These are phyloP conservation scores for Nicotiana undulata DNA, from an alignment of 257 asterid species.

Conservation along the genomic window DNA sequence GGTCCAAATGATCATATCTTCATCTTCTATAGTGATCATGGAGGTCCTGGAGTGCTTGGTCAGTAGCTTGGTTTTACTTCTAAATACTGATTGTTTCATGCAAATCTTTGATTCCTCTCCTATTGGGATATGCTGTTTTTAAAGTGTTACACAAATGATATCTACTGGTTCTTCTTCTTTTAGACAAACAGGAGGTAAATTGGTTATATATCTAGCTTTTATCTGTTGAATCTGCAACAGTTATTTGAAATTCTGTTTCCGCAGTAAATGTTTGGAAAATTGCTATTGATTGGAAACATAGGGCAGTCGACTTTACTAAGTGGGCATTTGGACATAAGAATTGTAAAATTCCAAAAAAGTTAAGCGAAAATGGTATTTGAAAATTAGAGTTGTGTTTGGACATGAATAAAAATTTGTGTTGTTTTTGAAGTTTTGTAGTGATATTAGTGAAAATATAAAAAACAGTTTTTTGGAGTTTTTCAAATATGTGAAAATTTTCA, in stretches of 20 bases:
- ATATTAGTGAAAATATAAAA: no score
- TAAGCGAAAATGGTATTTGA: no score
- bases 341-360: no score
- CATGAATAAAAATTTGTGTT: no score
- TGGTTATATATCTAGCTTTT: background rate
- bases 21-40: constrained; percentile 84
- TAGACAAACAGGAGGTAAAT: background rate
- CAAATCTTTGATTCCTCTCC: background rate
- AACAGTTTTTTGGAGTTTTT: no score
- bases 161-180: background rate
- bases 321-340: no score
- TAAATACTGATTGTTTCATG: background rate
- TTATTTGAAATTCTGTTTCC: background rate
- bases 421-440: no score
- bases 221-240: background rate
- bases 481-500: no score
- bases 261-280: background rate
- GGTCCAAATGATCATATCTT: constrained; percentile 89
- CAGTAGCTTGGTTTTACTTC: constrained; percentile 10
- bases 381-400: no score
- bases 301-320: background rate
- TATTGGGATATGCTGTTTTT: background rate
- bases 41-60: constrained; percentile 98
- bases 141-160: background rate
- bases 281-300: background rate